Conservation (phyloP, 2,329 filamentous ascomycete genomes). For the Claviceps paspali region DNA sequence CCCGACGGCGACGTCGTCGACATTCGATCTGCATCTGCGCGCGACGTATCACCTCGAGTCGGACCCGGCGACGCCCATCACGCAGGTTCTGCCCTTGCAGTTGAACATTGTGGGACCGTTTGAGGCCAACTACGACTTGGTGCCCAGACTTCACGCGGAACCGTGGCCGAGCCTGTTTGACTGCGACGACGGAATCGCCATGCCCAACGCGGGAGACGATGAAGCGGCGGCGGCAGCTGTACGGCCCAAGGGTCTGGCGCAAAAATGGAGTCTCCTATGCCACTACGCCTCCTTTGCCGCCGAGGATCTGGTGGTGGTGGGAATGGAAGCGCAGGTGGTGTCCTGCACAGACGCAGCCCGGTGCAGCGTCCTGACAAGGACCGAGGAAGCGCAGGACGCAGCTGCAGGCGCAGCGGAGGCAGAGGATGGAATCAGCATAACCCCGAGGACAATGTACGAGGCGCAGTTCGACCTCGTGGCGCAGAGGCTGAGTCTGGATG, state of each 20-base stretch:
- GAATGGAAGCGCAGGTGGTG: constrained; percentile 46
- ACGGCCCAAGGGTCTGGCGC: constrained; percentile 47
- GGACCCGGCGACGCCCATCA: constrained; percentile 67
- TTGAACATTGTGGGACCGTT: constrained; percentile 70
- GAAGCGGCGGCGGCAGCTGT: constrained; percentile 7
- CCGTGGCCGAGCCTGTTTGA: constrained; percentile 83
- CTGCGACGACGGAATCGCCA: constrained; percentile 33
- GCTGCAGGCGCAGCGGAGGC: constrained; percentile 7
- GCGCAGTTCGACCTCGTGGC: constrained; percentile 58
- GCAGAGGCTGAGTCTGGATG: constrained; percentile 67
- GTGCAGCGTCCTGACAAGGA: constrained; percentile 32
- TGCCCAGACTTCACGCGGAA: constrained; percentile 60
- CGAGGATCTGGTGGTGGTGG: constrained; percentile 49
- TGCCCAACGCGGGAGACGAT: constrained; percentile 20
- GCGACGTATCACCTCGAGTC: constrained; percentile 65
- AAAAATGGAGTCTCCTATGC: constrained; percentile 68
- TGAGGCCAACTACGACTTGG: constrained; percentile 79
- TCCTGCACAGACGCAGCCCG: constrained; percentile 45
- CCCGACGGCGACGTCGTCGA: constrained; percentile 33
- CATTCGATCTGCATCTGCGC: constrained; percentile 55
- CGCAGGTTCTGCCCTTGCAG: constrained; percentile 53
- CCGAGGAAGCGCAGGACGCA: constrained; percentile 11
- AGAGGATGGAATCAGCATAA: constrained; percentile 33
- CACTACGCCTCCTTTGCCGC: constrained; percentile 62
- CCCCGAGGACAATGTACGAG: constrained; percentile 54